Evolutionary conservation across 148 eudicot species (phyloP).

Genomic region (Linanthus parryae): DNA sequence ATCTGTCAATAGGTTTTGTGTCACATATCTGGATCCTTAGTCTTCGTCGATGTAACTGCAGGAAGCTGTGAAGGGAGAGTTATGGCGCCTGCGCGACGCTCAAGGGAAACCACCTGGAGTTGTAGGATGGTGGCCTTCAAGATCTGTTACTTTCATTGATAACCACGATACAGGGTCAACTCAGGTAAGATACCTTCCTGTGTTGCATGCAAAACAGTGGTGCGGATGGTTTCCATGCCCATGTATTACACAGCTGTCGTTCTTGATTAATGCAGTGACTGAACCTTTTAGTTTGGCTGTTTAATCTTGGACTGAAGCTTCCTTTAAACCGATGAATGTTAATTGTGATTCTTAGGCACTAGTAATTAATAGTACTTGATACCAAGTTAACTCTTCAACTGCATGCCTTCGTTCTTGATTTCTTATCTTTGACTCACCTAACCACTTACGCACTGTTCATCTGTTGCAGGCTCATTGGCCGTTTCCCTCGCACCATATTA

Average conservation of each 20-base stretch:
- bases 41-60: slow-evolving; percentile 6
- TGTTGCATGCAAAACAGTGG: slow-evolving; percentile 3
- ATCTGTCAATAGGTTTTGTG: background rate
- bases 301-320: too few species aligned
- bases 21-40: too few species aligned
- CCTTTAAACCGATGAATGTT: too few species aligned
- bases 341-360: too few species aligned
- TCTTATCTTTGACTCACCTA: background rate
- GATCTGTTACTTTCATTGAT: slow-evolving; percentile 89
- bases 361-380: too few species aligned
- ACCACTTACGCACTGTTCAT: slow-evolving; percentile 6
- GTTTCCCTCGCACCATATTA: slow-evolving; percentile 66
- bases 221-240: background rate
- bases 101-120: slow-evolving; percentile 95
- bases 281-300: background rate
- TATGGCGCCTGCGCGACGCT: slow-evolving; percentile 82
- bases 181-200: slow-evolving; percentile 41
- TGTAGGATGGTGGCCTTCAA: slow-evolving; percentile 96
- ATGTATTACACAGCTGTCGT: too few species aligned
- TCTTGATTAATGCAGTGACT: background rate
- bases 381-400: too few species aligned
- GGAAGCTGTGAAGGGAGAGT: slow-evolving; percentile 93
- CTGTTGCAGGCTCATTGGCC: slow-evolving; percentile 94
- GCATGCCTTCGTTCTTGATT: too few species aligned
- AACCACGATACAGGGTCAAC: slow-evolving; percentile 97